phyloP scores from a whole-genome alignment of 345 rosid genomes.

The Syzygium aqueum region DNA sequence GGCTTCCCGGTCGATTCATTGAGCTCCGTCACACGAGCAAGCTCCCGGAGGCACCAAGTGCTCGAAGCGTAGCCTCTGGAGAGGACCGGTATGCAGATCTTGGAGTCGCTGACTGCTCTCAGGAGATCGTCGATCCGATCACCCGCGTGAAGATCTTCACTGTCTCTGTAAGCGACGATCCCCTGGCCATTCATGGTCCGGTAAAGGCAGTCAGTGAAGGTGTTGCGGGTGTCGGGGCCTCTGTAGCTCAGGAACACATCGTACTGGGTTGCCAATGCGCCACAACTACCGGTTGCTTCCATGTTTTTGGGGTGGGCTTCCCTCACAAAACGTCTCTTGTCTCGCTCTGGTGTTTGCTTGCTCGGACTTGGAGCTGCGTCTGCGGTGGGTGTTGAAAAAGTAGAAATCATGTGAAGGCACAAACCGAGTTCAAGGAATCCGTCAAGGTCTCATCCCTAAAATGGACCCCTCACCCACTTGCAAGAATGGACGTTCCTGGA shows the following conservation, averaged over 20 bases:
- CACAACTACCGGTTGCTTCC: neutral
- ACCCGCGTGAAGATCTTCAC: neutral
- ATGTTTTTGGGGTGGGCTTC: neutral
- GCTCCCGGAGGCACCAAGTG: neutral
- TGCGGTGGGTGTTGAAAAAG: fast-evolving
- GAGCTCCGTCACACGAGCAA: fast-evolving
- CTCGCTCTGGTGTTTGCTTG: neutral
- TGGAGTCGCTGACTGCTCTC: neutral
- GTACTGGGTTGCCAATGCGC: neutral
- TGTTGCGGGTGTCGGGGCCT: neutral
- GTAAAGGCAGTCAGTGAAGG: neutral
- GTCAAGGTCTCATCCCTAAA: neutral
- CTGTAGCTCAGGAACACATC: neutral
- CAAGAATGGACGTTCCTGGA: neutral
- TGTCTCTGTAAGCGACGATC: neutral
- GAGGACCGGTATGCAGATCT: neutral
- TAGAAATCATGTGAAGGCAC: neutral
- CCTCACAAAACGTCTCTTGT: neutral
- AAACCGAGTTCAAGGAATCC: neutral
- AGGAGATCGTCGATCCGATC: neutral
- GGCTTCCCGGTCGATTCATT: fast-evolving
- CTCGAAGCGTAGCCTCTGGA: neutral
- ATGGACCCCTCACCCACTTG: fast-evolving
- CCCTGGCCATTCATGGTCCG: neutral
- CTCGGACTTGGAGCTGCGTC: neutral